Percentiles rank a stretch among this genome's conserved stretches.
Conservation (phyloP, 2,329 filamentous ascomycete species). For the Dactylonectria estremocensis region DNA sequence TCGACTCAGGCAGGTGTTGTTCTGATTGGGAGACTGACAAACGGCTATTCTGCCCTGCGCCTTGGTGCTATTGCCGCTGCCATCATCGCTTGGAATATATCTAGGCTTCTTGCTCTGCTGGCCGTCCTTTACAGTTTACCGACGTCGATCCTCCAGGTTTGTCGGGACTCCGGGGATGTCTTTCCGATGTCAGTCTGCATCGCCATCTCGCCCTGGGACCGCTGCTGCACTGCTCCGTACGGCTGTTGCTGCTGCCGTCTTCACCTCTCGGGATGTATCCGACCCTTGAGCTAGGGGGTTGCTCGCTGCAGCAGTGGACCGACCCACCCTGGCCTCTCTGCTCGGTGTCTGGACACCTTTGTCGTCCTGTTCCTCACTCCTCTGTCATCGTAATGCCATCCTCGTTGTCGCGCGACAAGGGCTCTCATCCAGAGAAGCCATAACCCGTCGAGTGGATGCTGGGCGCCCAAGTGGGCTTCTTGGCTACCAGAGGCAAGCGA, state of each 20-base stretch:
- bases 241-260: not conserved
- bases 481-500: not conserved
- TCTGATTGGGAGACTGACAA: not conserved
- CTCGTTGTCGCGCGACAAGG: not conserved
- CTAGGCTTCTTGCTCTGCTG: not conserved
- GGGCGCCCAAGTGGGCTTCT: not conserved
- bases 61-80: not conserved
- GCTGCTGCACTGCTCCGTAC: not conserved
- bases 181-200: not conserved
- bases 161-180: not conserved
- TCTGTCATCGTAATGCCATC: not conserved
- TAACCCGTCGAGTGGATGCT: not conserved
- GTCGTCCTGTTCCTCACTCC: not conserved
- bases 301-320: not conserved
- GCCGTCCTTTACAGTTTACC: slow-evolving; percentile 10
- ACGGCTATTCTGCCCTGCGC: not conserved
- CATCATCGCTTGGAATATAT: not conserved
- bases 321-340: not conserved
- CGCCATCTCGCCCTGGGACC: not conserved
- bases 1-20: not conserved
- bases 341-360: not conserved
- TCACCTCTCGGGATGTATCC: slow-evolving; percentile 14
- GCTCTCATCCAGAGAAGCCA: not conserved
- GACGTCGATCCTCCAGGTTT: slow-evolving; percentile 22
- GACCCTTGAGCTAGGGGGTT: not conserved